Base-by-base conservation (phyloP, 441 rosid species). In the Mallotus japonicus region DNA sequence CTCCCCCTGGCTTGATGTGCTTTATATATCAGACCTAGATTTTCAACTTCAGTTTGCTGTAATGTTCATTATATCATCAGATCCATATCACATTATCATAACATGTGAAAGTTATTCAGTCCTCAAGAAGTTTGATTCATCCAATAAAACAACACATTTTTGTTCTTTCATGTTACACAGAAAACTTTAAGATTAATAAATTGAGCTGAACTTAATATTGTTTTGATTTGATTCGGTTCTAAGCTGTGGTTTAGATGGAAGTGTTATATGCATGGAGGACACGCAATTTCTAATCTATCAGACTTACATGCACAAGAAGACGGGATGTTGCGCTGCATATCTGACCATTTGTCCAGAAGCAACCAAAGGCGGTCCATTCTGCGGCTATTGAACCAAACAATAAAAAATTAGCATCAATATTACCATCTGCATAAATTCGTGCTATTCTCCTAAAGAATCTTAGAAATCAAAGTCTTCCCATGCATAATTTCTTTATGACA, bases 341-440 rank as follows among this genome's bases (percentile, higher is more conserved):
- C 87, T 95, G 97, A 67, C 99, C 98, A 88, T 92, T 93, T 51
- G 98, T 95, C 94, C 97, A 95, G 84, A 93, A 95, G 91, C 98
- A 93, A 67, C 99, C 99, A 81, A 95, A 92, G 67, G 80, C 72
- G 56, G 91, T 85, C 99, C 99, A 95, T 78, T 95, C 98, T 67
- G 87, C 97, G 78, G 97, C 99, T 95, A 80, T 78, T 70, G 44
- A 75, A 68, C 81, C 70, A 61, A 69, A 76, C 20, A 69, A 72
- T 51, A 13, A 64, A 60, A 16, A 68, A 62, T 55, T 55, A 47
- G 12, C 37, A 66, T 69, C 19, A 74, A 32, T 44, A 62, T 42
- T 50, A 76, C 53, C 19, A 71, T 24, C 62, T n/a, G 24, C 6
- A 63, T 6, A 2, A 69, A 62, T 49, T 60, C 42, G n/a, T 14